These are phyloP conservation scores for Calonectria leucothoes DNA, from an alignment of 2,329 filamentous ascomycete species.

Conservation along the genomic window DNA sequence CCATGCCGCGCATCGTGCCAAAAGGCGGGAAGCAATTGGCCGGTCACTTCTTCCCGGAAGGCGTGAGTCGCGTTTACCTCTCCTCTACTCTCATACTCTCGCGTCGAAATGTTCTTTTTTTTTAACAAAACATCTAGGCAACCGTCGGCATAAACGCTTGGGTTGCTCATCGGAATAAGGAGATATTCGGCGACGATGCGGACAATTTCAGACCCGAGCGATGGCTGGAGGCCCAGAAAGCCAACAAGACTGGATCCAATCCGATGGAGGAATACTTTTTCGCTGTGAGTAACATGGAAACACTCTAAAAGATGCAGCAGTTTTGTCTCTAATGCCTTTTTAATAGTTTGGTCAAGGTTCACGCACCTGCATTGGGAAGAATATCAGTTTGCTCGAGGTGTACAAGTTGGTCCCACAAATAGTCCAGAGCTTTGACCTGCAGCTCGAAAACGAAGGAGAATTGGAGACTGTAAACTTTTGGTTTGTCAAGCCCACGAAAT, in stretches of 20 bases:
- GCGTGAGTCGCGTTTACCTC: background rate
- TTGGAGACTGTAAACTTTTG: background rate
- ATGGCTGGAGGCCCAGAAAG: background rate
- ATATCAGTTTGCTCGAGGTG: background rate
- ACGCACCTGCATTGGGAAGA: background rate
- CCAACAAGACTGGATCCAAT: background rate
- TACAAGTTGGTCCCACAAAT: background rate
- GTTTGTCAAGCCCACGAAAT: background rate
- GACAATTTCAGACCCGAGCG: background rate
- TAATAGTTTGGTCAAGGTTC: background rate
- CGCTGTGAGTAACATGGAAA: background rate
- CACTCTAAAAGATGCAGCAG: no score
- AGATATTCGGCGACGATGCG: background rate
- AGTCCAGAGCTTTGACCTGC: background rate
- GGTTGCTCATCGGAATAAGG: background rate
- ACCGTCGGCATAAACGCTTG: background rate
- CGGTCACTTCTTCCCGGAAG: background rate
- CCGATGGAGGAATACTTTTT: background rate
- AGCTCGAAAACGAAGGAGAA: background rate
- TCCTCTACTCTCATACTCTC: background rate
- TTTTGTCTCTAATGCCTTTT: background rate
- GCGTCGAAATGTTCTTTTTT: background rate
- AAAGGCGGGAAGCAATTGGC: background rate
- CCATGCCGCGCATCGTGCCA: background rate
- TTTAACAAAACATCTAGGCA: background rate